A percentile compares a stretch with the other conserved stretches of the same genome.
These are phyloP conservation scores for Moringa oleifera DNA, from an alignment of 345 rosid genomes.

Conservation along the genomic window DNA sequence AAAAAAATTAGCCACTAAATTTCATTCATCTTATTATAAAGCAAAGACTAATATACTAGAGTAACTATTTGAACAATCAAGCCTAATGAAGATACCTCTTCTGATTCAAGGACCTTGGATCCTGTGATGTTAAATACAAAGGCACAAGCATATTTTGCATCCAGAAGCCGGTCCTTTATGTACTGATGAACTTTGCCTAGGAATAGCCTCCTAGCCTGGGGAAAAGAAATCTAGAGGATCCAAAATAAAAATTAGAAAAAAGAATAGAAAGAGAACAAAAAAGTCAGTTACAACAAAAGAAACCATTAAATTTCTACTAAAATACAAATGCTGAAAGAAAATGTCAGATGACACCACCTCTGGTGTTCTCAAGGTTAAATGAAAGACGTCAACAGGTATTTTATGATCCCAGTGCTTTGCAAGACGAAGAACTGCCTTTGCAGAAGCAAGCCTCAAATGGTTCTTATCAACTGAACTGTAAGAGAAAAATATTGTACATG, in stretches of 20 bases:
- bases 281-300: conserved; percentile 2
- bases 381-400: conserved; percentile 73
- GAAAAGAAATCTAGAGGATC: conserved; percentile 60
- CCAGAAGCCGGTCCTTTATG: conserved; percentile 78
- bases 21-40: conserved; percentile 1
- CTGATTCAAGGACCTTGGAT: conserved; percentile 42
- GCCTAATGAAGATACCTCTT: conserved; percentile 54
- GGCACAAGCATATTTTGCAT: conserved; percentile 84
- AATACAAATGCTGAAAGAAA: background rate
- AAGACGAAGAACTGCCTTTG: conserved; percentile 89
- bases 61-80: background rate
- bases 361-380: conserved; percentile 59
- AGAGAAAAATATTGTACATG: conserved; percentile 15
- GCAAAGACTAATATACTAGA: background rate
- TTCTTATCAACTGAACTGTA: conserved; percentile 83
- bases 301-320: conserved; percentile 13
- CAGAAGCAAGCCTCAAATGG: conserved; percentile 89
- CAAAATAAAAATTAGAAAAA: conserved; percentile 12
- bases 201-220: conserved; percentile 68
- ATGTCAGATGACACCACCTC: conserved; percentile 49
- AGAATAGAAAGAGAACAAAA: background rate
- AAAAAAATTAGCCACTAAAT: background rate
- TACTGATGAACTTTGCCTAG: conserved; percentile 88
- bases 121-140: conserved; percentile 52
- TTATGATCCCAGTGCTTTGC: conserved; percentile 87